phyloP scores from a whole-genome alignment of 108 stramenopile species.

The Phaeodactylum tricornutum region DNA sequence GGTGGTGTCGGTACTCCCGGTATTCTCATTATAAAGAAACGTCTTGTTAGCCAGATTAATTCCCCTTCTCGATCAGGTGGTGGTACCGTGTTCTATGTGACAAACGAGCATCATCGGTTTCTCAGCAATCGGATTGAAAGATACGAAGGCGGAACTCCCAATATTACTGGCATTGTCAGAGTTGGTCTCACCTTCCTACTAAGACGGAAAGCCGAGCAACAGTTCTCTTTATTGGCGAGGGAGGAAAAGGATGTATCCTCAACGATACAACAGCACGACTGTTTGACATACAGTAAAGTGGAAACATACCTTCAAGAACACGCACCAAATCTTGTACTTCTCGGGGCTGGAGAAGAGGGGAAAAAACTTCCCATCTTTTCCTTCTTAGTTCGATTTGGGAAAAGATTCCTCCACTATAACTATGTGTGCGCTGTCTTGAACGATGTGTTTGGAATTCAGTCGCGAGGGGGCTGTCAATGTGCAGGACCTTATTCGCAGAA shows the following conservation, averaged over 20 bases:
- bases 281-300: conserved; percentile 41
- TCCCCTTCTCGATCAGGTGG: conserved; percentile 72
- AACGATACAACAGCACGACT: conserved; percentile 46
- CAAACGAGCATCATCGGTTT: conserved; percentile 82
- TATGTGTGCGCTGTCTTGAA: conserved; percentile 94
- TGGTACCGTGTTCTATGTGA: conserved; percentile 98
- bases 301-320: conserved; percentile 29
- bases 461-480: conserved; percentile 90
- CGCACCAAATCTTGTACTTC: conserved; percentile 74
- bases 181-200: conserved; percentile 79
- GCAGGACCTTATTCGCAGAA: conserved; percentile 85
- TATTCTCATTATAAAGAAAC: conserved; percentile 82
- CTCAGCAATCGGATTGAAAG: conserved; percentile 90
- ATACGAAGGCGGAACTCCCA: conserved; percentile 98
- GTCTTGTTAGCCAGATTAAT: conserved; percentile 58
- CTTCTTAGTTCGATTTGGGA: conserved; percentile 64
- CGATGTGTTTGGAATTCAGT: conserved; percentile 98
- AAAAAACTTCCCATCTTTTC: conserved; percentile 74
- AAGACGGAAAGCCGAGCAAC: conserved; percentile 42
- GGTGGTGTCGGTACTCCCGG: conserved; percentile 87
- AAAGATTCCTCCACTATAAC: conserved; percentile 90
- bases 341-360: conserved; percentile 27
- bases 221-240: conserved; percentile 29
- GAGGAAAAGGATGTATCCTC: background rate
- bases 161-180: conserved; percentile 84